These are phyloP conservation scores for Didymella arachidicola DNA, from an alignment of 2,329 filamentous ascomycete species.

Conservation along the genomic window DNA sequence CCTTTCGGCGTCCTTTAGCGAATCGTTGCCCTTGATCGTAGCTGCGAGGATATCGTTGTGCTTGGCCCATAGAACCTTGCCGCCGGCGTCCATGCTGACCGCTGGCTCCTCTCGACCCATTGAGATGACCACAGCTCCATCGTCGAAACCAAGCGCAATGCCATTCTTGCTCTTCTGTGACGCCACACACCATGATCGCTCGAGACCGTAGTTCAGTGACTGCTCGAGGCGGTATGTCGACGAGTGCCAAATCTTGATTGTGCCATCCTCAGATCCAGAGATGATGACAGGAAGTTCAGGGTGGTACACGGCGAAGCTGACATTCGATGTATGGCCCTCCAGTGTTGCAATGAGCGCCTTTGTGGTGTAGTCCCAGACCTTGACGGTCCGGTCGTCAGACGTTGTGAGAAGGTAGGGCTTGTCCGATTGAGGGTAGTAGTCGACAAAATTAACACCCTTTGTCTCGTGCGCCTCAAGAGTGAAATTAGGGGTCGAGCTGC, in stretches of 20 bases:
- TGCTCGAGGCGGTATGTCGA: constrained; percentile 97
- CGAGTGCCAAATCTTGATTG: constrained; percentile 97
- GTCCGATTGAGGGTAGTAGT: constrained; percentile 77
- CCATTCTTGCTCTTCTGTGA: constrained; percentile 96
- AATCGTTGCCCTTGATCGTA: constrained; percentile 91
- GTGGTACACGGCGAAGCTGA: constrained; percentile 97
- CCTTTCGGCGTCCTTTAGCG: constrained; percentile 86
- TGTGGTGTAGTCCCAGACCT: constrained; percentile 99
- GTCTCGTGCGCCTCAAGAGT: constrained; percentile 96
- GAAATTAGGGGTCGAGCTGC: constrained; percentile 92
- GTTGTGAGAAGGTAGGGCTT: constrained; percentile 92
- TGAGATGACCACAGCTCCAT: constrained; percentile 96
- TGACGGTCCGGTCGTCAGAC: constrained; percentile 94
- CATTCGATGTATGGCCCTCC: constrained; percentile 96
- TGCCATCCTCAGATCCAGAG: constrained; percentile 96
- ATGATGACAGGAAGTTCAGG: constrained; percentile 97
- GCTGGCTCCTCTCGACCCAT: constrained; percentile 97
- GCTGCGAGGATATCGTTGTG: constrained; percentile 95
- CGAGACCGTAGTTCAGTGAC: constrained; percentile 92
- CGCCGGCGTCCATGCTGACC: constrained; percentile 94
- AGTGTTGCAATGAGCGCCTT: constrained; percentile 96
- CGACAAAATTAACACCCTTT: constrained; percentile 97
- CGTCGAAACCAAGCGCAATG: constrained; percentile 94
- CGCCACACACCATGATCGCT: constrained; percentile 96
- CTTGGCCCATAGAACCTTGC: constrained; percentile 94